Evolutionary conservation across 2,329 filamentous ascomycete genomes (phyloP).

Genomic region (Cladosporium colombiae): DNA sequence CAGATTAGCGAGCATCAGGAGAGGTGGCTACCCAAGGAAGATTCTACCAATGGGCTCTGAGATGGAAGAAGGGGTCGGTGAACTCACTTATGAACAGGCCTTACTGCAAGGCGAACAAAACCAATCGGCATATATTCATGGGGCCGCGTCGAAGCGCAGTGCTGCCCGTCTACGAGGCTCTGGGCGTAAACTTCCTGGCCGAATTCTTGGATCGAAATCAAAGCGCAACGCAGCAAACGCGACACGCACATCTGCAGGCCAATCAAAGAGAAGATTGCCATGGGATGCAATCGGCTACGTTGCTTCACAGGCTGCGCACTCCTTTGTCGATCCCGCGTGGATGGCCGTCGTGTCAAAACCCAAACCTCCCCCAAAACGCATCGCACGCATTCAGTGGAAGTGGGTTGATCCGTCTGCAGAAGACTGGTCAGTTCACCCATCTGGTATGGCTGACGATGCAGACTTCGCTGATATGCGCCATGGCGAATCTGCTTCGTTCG

Average conservation of each 20-base stretch:
- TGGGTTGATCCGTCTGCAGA: slow-evolving; percentile 6
- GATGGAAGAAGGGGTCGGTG: neutral
- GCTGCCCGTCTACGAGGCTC: neutral
- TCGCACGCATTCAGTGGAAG: slow-evolving; percentile 13
- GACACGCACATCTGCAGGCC: neutral
- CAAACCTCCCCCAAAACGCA: neutral
- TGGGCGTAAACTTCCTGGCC: slow-evolving; percentile 15
- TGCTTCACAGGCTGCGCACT: slow-evolving; percentile 14
- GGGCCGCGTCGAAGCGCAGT: neutral
- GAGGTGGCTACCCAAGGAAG: neutral
- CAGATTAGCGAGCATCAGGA: slow-evolving; percentile 25
- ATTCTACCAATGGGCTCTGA: neutral
- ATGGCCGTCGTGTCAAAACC: neutral
- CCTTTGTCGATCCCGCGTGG: neutral
- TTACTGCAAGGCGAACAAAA: slow-evolving; percentile 12
- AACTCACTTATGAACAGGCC: slow-evolving; percentile 16
- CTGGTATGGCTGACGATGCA: neutral
- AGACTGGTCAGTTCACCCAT: neutral
- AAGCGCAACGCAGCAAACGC: neutral
- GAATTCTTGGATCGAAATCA: slow-evolving; percentile 14
- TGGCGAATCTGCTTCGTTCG: neutral
- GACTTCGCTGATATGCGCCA: neutral
- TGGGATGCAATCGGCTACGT: slow-evolving; percentile 16
- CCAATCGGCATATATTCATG: neutral
- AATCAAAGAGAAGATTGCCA: slow-evolving; percentile 2